A percentile compares a stretch with the other conserved stretches of the same genome.
Evolutionary conservation across 257 asterid species (phyloP).

Genomic region (Striga asiatica): DNA sequence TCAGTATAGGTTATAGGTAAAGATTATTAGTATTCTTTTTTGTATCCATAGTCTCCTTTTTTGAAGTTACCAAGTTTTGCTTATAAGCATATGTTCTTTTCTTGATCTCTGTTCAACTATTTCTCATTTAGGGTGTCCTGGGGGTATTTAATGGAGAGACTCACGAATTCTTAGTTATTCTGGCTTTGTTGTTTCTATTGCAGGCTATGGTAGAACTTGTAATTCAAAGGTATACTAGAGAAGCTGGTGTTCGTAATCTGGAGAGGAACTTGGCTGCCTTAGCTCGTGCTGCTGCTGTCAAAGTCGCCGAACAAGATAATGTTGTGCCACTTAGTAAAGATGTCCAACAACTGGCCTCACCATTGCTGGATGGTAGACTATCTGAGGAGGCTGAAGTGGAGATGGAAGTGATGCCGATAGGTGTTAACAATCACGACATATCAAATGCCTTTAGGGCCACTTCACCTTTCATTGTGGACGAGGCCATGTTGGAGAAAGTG

Average conservation of each 20-base stretch:
- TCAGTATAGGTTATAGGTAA: no score
- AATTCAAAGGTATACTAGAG: slow-evolving; percentile 92
- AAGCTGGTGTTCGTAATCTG: slow-evolving; percentile 96
- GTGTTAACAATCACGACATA: slow-evolving; percentile 68
- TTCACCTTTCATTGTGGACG: slow-evolving; percentile 75
- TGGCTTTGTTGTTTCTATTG: slow-evolving; percentile 22
- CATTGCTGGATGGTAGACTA: slow-evolving; percentile 66
- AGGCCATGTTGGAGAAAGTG: slow-evolving; percentile 89
- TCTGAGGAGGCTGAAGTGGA: slow-evolving; percentile 94
- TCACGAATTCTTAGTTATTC: slow-evolving; percentile 13
- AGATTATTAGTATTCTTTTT: no score
- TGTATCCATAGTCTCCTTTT: not conserved
- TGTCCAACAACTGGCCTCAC: slow-evolving; percentile 77
- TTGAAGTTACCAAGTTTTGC: no score
- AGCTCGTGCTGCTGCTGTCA: slow-evolving; percentile 98
- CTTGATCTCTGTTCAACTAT: not conserved
- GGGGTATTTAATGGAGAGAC: not conserved
- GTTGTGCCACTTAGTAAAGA: slow-evolving; percentile 73
- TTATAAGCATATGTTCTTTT: not conserved
- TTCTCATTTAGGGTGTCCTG: not conserved
- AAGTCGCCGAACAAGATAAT: slow-evolving; percentile 81
- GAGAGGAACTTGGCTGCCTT: slow-evolving; percentile 95
- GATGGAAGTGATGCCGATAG: slow-evolving; percentile 94
- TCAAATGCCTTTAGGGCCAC: slow-evolving; percentile 55
- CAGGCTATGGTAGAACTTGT: slow-evolving; percentile 81